Evolutionary conservation across 2,329 filamentous ascomycete species (phyloP).

Genomic region (Cytospora piceicola): DNA sequence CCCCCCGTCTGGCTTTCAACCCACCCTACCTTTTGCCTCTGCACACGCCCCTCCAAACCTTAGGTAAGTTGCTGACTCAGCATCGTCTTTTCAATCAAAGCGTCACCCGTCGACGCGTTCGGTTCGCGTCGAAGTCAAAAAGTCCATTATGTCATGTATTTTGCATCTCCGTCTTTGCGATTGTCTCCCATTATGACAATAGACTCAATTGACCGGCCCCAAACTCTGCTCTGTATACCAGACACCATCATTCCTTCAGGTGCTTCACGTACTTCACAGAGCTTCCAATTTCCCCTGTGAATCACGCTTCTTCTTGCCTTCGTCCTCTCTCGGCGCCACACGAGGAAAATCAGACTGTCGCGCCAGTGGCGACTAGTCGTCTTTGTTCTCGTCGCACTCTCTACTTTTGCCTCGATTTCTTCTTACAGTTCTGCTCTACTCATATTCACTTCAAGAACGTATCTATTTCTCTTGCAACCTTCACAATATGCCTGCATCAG

Average conservation of each 20-base stretch:
- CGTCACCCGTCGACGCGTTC: constrained; percentile 16
- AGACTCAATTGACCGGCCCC: constrained; percentile 7
- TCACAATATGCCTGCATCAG: constrained; percentile 26
- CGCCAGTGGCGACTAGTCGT: constrained; percentile 7
- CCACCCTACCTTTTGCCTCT: background rate
- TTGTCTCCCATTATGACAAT: background rate
- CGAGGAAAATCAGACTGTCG: background rate
- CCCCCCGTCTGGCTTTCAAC: no score
- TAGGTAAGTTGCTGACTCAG: constrained; percentile 20
- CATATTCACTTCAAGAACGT: background rate
- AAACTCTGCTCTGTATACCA: background rate
- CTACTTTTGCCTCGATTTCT: background rate
- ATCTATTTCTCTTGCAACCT: background rate
- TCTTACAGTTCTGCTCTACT: background rate
- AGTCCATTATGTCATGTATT: constrained; percentile 25
- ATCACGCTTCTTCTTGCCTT: background rate
- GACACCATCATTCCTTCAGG: background rate
- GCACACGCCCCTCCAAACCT: background rate
- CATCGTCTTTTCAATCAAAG: background rate
- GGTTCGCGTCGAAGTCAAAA: constrained; percentile 9
- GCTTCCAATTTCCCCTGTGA: background rate
- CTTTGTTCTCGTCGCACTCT: background rate
- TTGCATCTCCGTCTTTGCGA: background rate
- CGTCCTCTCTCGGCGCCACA: background rate
- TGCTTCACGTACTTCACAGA: background rate